phyloP scores from a whole-genome alignment of 352 stramenopile genomes.

The Pythium dissimile region DNA sequence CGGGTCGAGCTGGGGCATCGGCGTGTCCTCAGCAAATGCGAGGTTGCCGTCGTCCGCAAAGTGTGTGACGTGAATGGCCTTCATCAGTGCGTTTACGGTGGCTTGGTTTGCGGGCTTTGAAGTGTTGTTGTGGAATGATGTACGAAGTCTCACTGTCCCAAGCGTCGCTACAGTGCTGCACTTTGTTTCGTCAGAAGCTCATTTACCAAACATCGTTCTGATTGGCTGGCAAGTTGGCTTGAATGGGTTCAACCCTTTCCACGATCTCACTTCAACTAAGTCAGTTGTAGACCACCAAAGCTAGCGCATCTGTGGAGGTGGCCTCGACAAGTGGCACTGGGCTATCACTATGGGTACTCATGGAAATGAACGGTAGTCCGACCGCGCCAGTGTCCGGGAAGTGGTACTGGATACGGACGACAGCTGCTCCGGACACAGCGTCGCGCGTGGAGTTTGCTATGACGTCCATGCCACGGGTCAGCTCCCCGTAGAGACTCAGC shows the following conservation, averaged over 20 bases:
- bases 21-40: constrained; percentile 17
- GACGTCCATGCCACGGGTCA: constrained; percentile 5
- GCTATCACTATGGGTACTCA: background rate
- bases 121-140: constrained; percentile 3
- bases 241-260: constrained; percentile 1
- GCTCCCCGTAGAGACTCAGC: constrained; percentile 7
- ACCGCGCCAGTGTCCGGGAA: constrained; percentile 13
- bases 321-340: background rate
- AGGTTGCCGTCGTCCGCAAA: constrained; percentile 29
- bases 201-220: constrained; percentile 20
- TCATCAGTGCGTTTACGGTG: constrained; percentile 22
- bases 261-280: too few relatives aligned
- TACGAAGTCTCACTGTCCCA: too few relatives aligned
- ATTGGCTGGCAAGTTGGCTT: constrained; percentile 4
- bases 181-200: constrained; percentile 14
- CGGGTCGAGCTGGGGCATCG: constrained; percentile 17
- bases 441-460: background rate
- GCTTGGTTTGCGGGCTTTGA: background rate
- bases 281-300: too few relatives aligned
- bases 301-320: background rate
- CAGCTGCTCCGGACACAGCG: background rate
- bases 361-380: constrained; percentile 16
- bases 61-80: constrained; percentile 35
- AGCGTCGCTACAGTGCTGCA: background rate
- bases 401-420: constrained; percentile 15